These are phyloP conservation scores for Phytophthora sojae DNA, from an alignment of 352 stramenopile genomes.

Conservation along the genomic window DNA sequence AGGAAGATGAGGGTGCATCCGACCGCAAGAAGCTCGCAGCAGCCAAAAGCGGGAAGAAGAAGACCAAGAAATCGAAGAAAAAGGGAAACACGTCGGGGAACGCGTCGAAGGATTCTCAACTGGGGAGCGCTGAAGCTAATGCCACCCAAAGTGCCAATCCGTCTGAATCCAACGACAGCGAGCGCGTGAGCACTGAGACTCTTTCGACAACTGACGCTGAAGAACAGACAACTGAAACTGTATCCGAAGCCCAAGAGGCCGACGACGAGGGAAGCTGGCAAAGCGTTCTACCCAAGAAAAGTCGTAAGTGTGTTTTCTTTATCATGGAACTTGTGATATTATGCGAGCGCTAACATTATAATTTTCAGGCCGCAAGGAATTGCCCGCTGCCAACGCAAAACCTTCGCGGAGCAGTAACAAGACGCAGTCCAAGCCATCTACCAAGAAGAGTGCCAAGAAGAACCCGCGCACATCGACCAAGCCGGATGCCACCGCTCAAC, in stretches of 20 bases:
- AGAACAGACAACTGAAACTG: not conserved
- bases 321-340: not conserved
- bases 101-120: not conserved
- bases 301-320: constrained; percentile 30
- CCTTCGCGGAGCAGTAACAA: constrained; percentile 7
- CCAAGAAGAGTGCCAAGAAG: constrained; percentile 11
- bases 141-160: not conserved
- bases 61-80: constrained; percentile 55
- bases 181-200: not conserved
- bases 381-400: constrained; percentile 9
- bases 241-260: constrained; percentile 1
- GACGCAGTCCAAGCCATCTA: not conserved
- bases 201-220: not conserved
- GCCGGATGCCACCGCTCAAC: not conserved
- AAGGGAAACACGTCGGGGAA: constrained; percentile 21
- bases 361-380: constrained; percentile 37
- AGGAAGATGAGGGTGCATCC: constrained; percentile 18
- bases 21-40: constrained; percentile 4
- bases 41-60: constrained; percentile 46
- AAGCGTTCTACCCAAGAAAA: constrained; percentile 40
- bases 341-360: constrained; percentile 4
- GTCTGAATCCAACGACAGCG: not conserved
- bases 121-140: not conserved
- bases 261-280: constrained; percentile 30
- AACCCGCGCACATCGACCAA: constrained; percentile 5